Percentiles rank a stretch among this genome's conserved stretches.
Conservation (phyloP, 768 basidiomycete genomes). For the Cantharellus cinnabarinus region DNA sequence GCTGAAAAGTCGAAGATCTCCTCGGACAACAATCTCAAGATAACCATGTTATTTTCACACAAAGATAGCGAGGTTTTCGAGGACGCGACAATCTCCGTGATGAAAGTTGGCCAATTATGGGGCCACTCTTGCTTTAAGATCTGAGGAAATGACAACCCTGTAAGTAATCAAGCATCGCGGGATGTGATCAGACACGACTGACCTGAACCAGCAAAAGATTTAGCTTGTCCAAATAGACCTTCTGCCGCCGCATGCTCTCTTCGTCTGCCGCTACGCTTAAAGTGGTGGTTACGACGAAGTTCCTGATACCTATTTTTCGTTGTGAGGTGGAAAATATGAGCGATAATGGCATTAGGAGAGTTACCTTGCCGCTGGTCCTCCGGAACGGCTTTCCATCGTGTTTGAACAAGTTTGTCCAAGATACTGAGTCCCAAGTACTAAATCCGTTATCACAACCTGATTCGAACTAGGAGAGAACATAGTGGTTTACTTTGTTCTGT, state of each 20-base stretch:
- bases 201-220: conserved; percentile 93
- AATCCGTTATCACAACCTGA: background rate
- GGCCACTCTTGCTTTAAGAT: conserved; percentile 99
- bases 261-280: conserved; percentile 92
- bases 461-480: background rate
- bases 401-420: conserved; percentile 83
- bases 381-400: conserved; percentile 90
- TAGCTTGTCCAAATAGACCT: conserved; percentile 86
- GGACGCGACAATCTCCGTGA: conserved; percentile 88
- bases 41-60: conserved; percentile 99
- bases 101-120: conserved; percentile 96
- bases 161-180: background rate
- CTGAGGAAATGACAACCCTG: conserved; percentile 21
- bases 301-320: conserved; percentile 54
- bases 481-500: conserved; percentile 38
- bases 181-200: conserved; percentile 11
- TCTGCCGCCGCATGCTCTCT: conserved; percentile 69
- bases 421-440: conserved; percentile 96
- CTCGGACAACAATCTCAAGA: conserved; percentile 88
- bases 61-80: conserved; percentile 90
- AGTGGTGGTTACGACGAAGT: conserved; percentile 84
- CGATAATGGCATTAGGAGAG: background rate
- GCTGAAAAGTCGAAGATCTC: conserved; percentile 98
- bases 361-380: conserved; percentile 84
- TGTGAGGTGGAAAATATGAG: background rate